These are phyloP conservation scores for Blepharisma japonicum DNA, from an alignment of 73 alveolate species.

Conservation along the genomic window DNA sequence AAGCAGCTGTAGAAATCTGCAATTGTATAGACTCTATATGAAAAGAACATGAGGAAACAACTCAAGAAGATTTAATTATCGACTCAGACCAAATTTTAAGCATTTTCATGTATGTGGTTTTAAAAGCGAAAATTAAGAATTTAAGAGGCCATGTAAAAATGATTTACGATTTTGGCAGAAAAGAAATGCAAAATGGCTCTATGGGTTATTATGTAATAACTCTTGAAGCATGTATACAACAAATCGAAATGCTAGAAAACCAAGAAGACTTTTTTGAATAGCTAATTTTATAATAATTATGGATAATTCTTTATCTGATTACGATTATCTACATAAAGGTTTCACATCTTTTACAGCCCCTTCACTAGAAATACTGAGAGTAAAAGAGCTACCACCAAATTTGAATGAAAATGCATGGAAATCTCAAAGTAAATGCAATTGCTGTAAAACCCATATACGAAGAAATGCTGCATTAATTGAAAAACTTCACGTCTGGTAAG, in stretches of 20 bases:
- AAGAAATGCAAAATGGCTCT: conserved; percentile 17
- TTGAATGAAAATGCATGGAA: too few relatives aligned
- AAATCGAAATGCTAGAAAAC: neutral
- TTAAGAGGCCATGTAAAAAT: conserved; percentile 16
- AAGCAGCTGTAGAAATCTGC: neutral
- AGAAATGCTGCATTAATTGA: too few relatives aligned
- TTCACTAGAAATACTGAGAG: too few relatives aligned
- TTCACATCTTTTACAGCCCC: too few relatives aligned
- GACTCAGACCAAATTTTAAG: conserved; percentile 22
- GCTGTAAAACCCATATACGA: too few relatives aligned
- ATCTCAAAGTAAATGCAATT: too few relatives aligned
- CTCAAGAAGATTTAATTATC: conserved; percentile 9
- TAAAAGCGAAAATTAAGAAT: neutral
- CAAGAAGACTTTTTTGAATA: too few relatives aligned
- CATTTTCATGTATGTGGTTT: neutral
- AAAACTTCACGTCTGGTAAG: too few relatives aligned
- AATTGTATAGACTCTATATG: conserved; percentile 1
- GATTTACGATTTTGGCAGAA: conserved; percentile 27
- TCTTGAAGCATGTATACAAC: conserved; percentile 16
- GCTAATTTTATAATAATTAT: too few relatives aligned
- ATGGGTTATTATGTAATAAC: conserved; percentile 29
- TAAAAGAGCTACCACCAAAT: too few relatives aligned
- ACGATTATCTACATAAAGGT: too few relatives aligned
- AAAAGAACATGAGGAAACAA: neutral
- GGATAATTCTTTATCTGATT: too few relatives aligned